Percentiles rank a stretch among this genome's conserved stretches.
phyloP scores from a whole-genome alignment of 371 early-diverging fungal genomes.

The Apophysomyces trapeziformis region DNA sequence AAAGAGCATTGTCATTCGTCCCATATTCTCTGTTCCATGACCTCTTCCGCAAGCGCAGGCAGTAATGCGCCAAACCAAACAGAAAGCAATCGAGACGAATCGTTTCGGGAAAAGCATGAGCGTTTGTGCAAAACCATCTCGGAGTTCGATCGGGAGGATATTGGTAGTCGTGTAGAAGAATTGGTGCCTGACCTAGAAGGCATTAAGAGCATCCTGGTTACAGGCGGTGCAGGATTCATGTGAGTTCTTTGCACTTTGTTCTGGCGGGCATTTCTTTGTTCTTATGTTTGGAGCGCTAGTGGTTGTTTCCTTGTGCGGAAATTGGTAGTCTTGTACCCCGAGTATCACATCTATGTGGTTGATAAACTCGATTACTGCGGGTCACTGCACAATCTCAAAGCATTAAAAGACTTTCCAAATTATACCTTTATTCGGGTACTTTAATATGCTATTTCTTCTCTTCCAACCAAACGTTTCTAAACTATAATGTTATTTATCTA shows the following conservation, averaged over 20 bases:
- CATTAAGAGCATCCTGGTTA: slow-evolving; percentile 71
- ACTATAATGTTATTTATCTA: too few species aligned
- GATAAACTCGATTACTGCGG: slow-evolving; percentile 89
- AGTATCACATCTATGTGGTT: slow-evolving; percentile 71
- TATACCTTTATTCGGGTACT: slow-evolving; percentile 71
- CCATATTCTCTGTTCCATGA: neutral
- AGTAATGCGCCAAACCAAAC: neutral
- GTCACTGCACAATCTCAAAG: slow-evolving; percentile 65
- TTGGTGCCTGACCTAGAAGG: slow-evolving; percentile 35
- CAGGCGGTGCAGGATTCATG: slow-evolving; percentile 93
- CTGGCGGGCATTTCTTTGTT: neutral
- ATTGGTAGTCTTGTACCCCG: slow-evolving; percentile 70
- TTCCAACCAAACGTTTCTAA: too few species aligned
- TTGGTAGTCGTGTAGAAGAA: slow-evolving; percentile 43
- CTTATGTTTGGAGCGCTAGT: slow-evolving; percentile 26
- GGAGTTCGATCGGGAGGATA: slow-evolving; percentile 50
- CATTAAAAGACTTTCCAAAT: slow-evolving; percentile 60
- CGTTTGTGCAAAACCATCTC: slow-evolving; percentile 32
- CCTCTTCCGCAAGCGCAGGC: neutral
- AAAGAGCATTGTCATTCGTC: too few species aligned
- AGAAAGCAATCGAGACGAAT: neutral
- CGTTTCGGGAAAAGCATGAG: slow-evolving; percentile 27
- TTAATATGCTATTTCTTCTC: neutral
- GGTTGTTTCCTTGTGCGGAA: slow-evolving; percentile 68
- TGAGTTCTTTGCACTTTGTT: slow-evolving; percentile 34